These are phyloP conservation scores for Pichia sp. DNA, from an alignment of 1,139 yeast genomes.

Conservation along the genomic window DNA sequence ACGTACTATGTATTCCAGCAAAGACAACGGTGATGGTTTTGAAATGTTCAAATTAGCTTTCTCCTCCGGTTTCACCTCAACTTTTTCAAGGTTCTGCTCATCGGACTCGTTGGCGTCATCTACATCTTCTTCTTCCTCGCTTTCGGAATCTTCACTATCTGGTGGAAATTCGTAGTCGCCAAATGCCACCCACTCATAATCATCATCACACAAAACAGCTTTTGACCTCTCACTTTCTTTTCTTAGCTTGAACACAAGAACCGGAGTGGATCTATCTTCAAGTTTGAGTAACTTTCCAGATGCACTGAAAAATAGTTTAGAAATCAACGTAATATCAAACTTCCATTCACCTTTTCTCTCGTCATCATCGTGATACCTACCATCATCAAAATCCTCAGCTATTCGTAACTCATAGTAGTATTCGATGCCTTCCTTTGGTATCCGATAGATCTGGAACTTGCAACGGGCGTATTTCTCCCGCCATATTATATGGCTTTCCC, in stretches of 20 bases:
- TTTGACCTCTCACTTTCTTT: conserved; percentile 25
- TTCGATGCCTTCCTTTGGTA: conserved; percentile 12
- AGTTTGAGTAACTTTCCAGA: conserved; percentile 62
- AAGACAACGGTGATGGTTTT: conserved; percentile 31
- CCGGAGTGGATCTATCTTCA: conserved; percentile 62
- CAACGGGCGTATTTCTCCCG: conserved; percentile 66
- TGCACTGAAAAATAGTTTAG: conserved; percentile 61
- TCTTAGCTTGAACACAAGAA: conserved; percentile 51
- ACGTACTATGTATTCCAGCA: conserved; percentile 60
- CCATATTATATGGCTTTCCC: conserved; percentile 51
- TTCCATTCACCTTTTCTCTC: conserved; percentile 31
- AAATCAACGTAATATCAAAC: conserved; percentile 38
- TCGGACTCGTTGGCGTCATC: conserved; percentile 10
- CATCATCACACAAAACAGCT: conserved; percentile 33
- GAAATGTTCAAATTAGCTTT: not conserved
- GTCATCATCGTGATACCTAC: conserved; percentile 60
- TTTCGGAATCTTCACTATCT: conserved; percentile 17
- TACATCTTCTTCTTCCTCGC: conserved; percentile 8
- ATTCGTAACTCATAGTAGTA: conserved; percentile 44
- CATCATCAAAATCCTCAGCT: conserved; percentile 62
- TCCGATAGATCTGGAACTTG: conserved; percentile 36
- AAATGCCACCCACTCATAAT: conserved; percentile 18
- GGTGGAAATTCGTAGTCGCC: conserved; percentile 14
- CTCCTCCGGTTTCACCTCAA: conserved; percentile 1
- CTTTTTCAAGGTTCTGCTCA: conserved; percentile 1